Base-by-base conservation (phyloP, 2,329 filamentous ascomycete species). In the Cryphonectria nitschkei region DNA sequence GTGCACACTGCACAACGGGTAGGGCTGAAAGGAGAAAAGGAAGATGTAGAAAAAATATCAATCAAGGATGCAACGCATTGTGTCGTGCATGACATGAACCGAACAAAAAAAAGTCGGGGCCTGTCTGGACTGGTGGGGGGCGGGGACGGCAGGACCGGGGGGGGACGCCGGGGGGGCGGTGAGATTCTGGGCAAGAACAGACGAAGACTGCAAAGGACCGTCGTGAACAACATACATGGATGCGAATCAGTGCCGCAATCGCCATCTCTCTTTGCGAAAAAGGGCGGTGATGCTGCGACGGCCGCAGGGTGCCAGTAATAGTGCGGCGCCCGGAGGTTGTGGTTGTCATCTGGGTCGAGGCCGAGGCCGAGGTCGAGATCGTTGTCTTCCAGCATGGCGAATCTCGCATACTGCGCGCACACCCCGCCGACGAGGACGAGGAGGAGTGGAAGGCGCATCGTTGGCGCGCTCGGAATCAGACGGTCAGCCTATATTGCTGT, bases 251-350 rank as follows among this genome's bases (percentile, higher is more conserved):
- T 63, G 11, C 0, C 46, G 41, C 72, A 73, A 50, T 6, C 34
- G 39, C 72, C 70, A 41, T 70, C 70, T 50, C 72, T 56, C 63
- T 67, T 73, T 8, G 64, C 70, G 7, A 72, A 52, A 14, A 65
- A 19, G 2, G 72, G 67, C 50, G 56, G 29, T 32, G 9, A 32
- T 4, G 72, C 65, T 16, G 56, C 54, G 14, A 46, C 66, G 26
- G 58, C 54, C 9, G 60, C 58, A 16, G 64, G 29, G 41, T 65
- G 63, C 39, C 65, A 73, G 29, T 34, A 72, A 29, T 34, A 39
- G 22, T 60, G 68, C 65, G 56, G 68, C 58, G 67, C 26, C n/a
- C 56, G 52, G 22, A 50, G 46, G 19, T 50, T 7, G 6, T 7
- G 46, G 46, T n/a, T 16, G 16, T 50, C 8, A 7, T 50, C 46